A percentile compares a stretch with the other conserved stretches of the same genome.
phyloP scores from a whole-genome alignment of 177 flowering plant genomes.

The Vitis hybrid region DNA sequence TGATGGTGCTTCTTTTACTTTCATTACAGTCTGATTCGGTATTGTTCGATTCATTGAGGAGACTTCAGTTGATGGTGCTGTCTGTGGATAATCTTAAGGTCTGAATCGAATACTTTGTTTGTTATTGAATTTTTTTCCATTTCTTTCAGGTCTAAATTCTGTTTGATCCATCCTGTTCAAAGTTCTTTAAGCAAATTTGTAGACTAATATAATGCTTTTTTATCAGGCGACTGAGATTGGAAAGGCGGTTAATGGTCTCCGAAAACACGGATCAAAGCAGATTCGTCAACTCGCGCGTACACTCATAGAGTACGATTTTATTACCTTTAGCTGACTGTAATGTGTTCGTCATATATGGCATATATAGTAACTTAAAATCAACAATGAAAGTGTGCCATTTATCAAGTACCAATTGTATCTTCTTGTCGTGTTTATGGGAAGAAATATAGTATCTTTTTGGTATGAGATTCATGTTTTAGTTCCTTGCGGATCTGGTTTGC shows the following conservation, averaged over 20 bases:
- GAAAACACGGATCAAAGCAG: slow-evolving; percentile 64
- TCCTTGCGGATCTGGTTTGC: neutral
- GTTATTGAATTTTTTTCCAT: neutral
- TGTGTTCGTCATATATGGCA: neutral
- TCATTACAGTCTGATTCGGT: slow-evolving; percentile 59
- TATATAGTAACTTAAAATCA: neutral
- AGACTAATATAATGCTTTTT: slow-evolving; percentile 6
- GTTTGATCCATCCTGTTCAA: neutral
- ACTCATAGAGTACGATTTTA: slow-evolving; percentile 55
- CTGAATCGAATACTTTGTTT: slow-evolving; percentile 7
- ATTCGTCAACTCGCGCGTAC: slow-evolving; percentile 54
- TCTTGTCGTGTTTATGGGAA: slow-evolving; percentile 1
- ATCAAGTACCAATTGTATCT: neutral
- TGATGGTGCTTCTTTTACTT: slow-evolving; percentile 8
- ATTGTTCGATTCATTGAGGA: slow-evolving; percentile 72
- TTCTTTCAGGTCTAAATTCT: neutral
- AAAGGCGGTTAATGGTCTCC: slow-evolving; percentile 72
- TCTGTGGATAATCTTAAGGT: slow-evolving; percentile 73
- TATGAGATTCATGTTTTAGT: neutral
- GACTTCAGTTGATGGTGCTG: slow-evolving; percentile 78
- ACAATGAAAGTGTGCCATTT: neutral
- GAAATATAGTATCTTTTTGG: neutral
- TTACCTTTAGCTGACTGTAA: neutral
- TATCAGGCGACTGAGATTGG: slow-evolving; percentile 91
- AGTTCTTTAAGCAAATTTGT: neutral